phyloP scores from a whole-genome alignment of 768 basidiomycete genomes.

The Boletus rubescentipes region DNA sequence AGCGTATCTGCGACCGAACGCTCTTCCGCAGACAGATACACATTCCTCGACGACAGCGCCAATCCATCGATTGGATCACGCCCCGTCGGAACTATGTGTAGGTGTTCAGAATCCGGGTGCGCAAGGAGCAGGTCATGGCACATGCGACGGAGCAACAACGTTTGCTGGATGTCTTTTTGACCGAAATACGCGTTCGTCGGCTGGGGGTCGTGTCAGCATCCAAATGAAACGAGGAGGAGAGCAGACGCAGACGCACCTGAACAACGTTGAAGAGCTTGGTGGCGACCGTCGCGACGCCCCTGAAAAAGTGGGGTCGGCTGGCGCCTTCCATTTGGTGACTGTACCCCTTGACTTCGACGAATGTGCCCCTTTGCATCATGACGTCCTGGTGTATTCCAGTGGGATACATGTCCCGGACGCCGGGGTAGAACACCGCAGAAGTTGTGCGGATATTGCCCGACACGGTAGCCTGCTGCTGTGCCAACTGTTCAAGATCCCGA shows the following conservation, averaged over 20 bases:
- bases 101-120: conserved; percentile 64
- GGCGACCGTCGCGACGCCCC: conserved; percentile 93
- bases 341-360: conserved; percentile 90
- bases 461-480: conserved; percentile 33
- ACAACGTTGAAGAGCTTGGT: conserved; percentile 93
- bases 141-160: conserved; percentile 77
- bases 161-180: conserved; percentile 98
- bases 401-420: conserved; percentile 87
- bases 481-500: conserved; percentile 65
- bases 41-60: conserved; percentile 90
- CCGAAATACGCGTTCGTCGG: conserved; percentile 94
- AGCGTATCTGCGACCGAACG: conserved; percentile 63
- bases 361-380: conserved; percentile 76
- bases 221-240: no score
- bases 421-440: conserved; percentile 78
- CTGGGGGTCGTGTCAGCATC: conserved; percentile 32
- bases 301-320: conserved; percentile 87
- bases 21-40: conserved; percentile 68
- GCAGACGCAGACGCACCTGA: conserved; percentile 65
- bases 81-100: conserved; percentile 87
- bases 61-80: conserved; percentile 65
- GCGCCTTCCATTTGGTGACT: conserved; percentile 91
- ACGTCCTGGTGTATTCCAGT: conserved; percentile 83
- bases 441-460: conserved; percentile 41
- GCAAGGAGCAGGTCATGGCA: conserved; percentile 77